Evolutionary conservation across 1,139 yeast genomes (phyloP), one percentile per base, ranked within the genome.

Genomic region (Saccharomycopsis phalli): DNA sequence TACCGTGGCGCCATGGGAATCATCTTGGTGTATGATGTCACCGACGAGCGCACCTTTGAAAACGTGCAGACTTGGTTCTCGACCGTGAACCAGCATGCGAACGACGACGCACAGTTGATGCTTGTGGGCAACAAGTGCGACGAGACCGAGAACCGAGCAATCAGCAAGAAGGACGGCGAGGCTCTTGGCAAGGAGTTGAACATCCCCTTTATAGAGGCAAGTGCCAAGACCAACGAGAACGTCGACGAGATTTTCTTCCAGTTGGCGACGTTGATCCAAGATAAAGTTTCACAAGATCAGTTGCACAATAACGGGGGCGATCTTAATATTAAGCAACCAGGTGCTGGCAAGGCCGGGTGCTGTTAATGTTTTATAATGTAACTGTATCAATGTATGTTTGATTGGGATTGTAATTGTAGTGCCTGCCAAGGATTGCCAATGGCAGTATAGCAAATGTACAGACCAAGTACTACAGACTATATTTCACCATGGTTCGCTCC

Each of bases 1-100:
- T 91, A 93, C 66, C 77, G 99, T 62, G 96, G 97, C 44, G 98
- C 99, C 46, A 86, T 87, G 93, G 99, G 98, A 49, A 91, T 93
- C 59, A 77, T 91, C 46, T 74, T 91, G 52, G 95, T 91, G 38
- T 91, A 91, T 63, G 99, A 91, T 61, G 97, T 91, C 42, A 82
- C 95, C 30, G 97, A 93, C 62, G 87, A 87, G 54, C 77, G 93
- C 63, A 82, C 95, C 32, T 93, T 91, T 65, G 87, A 81, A 40
- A 65, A 76, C 54, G 68, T 75, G 50, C 86, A 86, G 58, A 83
- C 84, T 53, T 91, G 98, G 98, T 83, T 74, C 65, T 78, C 82
- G 54, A 88, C 96, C 26, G 96, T 91, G 34, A 83, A 87, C 58
- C 95, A 87, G 60, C 95, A 93, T 55, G 97, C 98, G 35, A 82